Evolutionary conservation across 2,329 filamentous ascomycete genomes (phyloP), one percentile per base, ranked within the genome.

Genomic region (Dendryphion nanum): DNA sequence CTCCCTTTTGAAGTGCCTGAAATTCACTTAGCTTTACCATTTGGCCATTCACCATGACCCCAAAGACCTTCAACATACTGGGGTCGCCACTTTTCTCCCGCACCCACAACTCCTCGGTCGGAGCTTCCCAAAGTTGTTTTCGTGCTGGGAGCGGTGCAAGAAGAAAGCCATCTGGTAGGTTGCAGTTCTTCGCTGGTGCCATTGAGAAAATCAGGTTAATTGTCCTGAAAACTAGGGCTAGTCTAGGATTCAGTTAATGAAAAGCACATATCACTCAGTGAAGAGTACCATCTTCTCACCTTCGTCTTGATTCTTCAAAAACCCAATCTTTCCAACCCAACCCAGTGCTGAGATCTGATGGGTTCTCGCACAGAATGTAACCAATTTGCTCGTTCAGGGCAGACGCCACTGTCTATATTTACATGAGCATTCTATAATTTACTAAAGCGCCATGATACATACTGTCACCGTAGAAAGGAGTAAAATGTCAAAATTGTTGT

Each of bases 81-180:
- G 52, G 37, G 12, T 59, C 49, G 30, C 36, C 57, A 17, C 59
- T 47, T 8, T 28, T 51, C 49, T 68, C 63, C 7, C 37, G 15
- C 39, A 58, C 57, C 69, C 70, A 73, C 13, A 40, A 19, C 4
- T 39, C 19, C 42, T 62, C 63, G 37, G 67, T 48, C 4, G 16
- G 32, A 30, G 70, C 69, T 53, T 74, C 70, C 71, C 70, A 74
- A 4, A 74, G 58, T 33, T 64, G 57, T 44, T 67, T 71, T 37
- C 56, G 63, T 2, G 66, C 55, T 2, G 70, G 70, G 2, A 74
- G 53, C n/a, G 69, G 68, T 28, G 69, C 66, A 15, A 74, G 31
- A 5, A 71, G 23, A 4, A 73, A 56, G 24, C 66, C 61, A 0
- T 48, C 32, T 18, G 53, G 57, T 2, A 66, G 44, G 18, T 57